Percentiles rank a stretch among this genome's conserved stretches.
Conservation (phyloP, 768 basidiomycete species). For the Trichaptum fuscoviolaceum region DNA sequence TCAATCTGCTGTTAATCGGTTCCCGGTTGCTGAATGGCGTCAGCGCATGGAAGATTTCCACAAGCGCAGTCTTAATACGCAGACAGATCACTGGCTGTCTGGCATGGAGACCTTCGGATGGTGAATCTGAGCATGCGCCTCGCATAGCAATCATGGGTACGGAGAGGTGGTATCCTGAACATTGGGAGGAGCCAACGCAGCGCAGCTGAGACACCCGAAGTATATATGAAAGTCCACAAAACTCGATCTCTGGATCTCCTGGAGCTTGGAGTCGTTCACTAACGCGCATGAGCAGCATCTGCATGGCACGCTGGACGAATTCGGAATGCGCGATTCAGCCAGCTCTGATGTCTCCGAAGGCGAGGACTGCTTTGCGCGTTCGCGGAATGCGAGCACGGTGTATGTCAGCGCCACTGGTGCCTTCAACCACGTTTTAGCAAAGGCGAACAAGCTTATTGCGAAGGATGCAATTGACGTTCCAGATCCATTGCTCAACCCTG, state of each 20-base stretch:
- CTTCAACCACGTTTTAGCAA: conserved; percentile 77
- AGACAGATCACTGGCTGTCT: conserved; percentile 62
- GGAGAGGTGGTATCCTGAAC: conserved; percentile 77
- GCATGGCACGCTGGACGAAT: conserved; percentile 22
- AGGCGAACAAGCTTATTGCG: conserved; percentile 79
- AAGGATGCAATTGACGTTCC: conserved; percentile 69
- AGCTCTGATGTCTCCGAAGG: conserved; percentile 41
- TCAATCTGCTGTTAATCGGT: conserved; percentile 89
- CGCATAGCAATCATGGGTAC: conserved; percentile 57
- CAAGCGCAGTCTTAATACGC: conserved; percentile 71
- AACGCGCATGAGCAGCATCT: conserved; percentile 36
- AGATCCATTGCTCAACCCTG: too few relatives aligned
- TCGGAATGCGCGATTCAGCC: conserved; percentile 26
- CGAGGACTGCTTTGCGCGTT: too few relatives aligned
- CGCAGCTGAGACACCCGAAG: conserved; percentile 77
- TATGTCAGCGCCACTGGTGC: too few relatives aligned
- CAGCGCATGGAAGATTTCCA: too few relatives aligned
- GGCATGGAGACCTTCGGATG: conserved; percentile 76
- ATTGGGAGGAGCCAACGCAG: conserved; percentile 57
- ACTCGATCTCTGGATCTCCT: conserved; percentile 42
- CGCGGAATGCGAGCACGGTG: too few relatives aligned
- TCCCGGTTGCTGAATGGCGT: conserved; percentile 98
- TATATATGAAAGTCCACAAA: conserved; percentile 35
- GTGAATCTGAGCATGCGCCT: too few relatives aligned
- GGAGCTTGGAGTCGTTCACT: too few relatives aligned